Conservation (phyloP, 2,329 filamentous ascomycete genomes). For the Penicillium sp. region DNA sequence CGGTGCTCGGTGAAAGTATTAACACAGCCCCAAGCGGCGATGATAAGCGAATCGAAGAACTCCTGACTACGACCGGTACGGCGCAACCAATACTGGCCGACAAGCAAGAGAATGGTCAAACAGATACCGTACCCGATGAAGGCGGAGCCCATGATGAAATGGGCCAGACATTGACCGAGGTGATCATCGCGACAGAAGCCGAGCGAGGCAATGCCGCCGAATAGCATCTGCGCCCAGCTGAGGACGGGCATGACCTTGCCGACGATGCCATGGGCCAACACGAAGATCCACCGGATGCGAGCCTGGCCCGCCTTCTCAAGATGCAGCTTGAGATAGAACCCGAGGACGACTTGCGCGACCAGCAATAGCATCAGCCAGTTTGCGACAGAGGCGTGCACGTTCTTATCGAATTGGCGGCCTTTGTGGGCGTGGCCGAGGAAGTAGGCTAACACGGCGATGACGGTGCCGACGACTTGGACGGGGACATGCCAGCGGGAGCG, state of each 20-base stretch:
- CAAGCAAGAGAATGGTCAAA: constrained; percentile 73
- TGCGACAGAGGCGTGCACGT: constrained; percentile 74
- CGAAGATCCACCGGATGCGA: constrained; percentile 62
- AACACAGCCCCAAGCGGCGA: constrained; percentile 89
- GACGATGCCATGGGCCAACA: constrained; percentile 66
- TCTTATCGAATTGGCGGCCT: constrained; percentile 73
- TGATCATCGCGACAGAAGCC: constrained; percentile 92
- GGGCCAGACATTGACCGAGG: constrained; percentile 80
- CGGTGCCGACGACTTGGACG: constrained; percentile 64
- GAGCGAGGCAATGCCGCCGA: constrained; percentile 83
- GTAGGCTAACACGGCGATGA: constrained; percentile 72
- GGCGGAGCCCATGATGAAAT: constrained; percentile 97
- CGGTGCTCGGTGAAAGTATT: constrained; percentile 97
- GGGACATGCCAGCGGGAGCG: constrained; percentile 93
- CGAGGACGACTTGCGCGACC: constrained; percentile 65
- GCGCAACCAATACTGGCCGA: constrained; percentile 79
- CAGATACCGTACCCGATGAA: constrained; percentile 91
- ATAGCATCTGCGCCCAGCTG: constrained; percentile 88
- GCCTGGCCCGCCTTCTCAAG: constrained; percentile 75
- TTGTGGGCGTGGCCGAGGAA: constrained; percentile 85
- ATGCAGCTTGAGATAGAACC: constrained; percentile 81
- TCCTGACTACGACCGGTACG: constrained; percentile 81
- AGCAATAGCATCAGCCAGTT: constrained; percentile 72
- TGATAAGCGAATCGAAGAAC: constrained; percentile 87
- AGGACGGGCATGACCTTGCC: constrained; percentile 81